phyloP scores from a whole-genome alignment of 2,329 filamentous ascomycete species.

The Gaeumannomyces tritici region DNA sequence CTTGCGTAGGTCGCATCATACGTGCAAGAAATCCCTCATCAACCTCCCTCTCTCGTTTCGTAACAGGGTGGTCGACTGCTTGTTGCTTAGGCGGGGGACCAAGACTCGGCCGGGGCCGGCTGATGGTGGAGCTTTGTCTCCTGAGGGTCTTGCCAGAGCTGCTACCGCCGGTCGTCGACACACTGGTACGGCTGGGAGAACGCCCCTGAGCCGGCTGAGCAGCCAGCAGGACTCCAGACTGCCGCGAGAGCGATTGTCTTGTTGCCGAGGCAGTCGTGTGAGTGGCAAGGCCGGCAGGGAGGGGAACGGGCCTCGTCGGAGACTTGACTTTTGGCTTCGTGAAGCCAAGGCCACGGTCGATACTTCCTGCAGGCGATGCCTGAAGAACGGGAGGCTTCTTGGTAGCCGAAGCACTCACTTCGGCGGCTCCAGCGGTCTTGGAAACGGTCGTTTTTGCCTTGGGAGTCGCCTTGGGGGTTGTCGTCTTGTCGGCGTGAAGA shows the following conservation, averaged over 20 bases:
- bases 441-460: not conserved
- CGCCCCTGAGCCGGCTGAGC: slow-evolving; percentile 23
- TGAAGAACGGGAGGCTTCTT: slow-evolving; percentile 36
- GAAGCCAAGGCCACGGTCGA: slow-evolving; percentile 27
- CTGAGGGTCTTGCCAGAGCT: slow-evolving; percentile 17
- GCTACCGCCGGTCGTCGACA: slow-evolving; percentile 16
- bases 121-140: slow-evolving; percentile 34
- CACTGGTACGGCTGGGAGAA: slow-evolving; percentile 35
- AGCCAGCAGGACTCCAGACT: slow-evolving; percentile 25
- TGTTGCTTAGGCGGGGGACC: slow-evolving; percentile 50
- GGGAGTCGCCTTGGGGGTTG: slow-evolving; percentile 14
- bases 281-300: slow-evolving; percentile 58
- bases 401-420: slow-evolving; percentile 19
- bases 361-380: slow-evolving; percentile 19
- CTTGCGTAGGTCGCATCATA: slow-evolving; percentile 70
- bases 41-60: slow-evolving; percentile 43
- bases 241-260: slow-evolving; percentile 31
- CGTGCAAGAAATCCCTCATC: slow-evolving; percentile 68
- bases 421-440: slow-evolving; percentile 12
- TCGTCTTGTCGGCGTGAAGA: slow-evolving; percentile 19
- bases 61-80: slow-evolving; percentile 34
- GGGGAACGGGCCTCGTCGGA: slow-evolving; percentile 56
- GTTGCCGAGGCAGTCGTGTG: slow-evolving; percentile 62
- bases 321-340: slow-evolving; percentile 56
- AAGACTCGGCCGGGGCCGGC: slow-evolving; percentile 39